Evolutionary conservation across 768 basidiomycete genomes (phyloP).

Genomic region (Cystobasidium ongulense): DNA sequence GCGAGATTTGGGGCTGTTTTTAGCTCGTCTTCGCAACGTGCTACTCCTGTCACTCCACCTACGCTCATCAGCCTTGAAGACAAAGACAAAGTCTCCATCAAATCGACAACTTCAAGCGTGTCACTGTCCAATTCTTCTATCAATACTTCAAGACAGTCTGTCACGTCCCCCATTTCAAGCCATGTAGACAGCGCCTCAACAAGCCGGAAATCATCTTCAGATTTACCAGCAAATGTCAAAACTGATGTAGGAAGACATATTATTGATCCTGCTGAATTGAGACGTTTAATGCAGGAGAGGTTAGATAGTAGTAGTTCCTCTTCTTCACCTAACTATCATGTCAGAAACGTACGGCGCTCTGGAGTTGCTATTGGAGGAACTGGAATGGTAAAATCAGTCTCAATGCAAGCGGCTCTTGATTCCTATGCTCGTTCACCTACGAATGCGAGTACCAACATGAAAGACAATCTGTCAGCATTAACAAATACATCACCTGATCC

Average conservation of each 20-base stretch:
- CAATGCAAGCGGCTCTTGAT: neutral
- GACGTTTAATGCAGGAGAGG: constrained; percentile 13
- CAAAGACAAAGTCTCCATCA: neutral
- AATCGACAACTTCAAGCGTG: neutral
- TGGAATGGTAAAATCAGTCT: neutral
- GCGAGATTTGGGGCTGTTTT: neutral
- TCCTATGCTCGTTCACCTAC: neutral
- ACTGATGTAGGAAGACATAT: constrained; percentile 3
- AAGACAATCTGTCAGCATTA: neutral
- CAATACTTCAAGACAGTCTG: neutral
- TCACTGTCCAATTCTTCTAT: neutral
- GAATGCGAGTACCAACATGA: neutral
- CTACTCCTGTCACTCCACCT: neutral
- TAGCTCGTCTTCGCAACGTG: neutral
- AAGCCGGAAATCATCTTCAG: neutral
- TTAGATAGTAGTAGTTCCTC: neutral
- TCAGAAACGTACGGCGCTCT: neutral
- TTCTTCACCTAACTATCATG: neutral
- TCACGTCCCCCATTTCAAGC: neutral
- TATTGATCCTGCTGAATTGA: constrained; percentile 21
- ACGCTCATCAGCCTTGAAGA: neutral
- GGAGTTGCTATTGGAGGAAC: neutral
- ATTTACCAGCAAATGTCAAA: neutral
- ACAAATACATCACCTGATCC: neutral
- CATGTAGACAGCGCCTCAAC: neutral